phyloP scores from a whole-genome alignment of 306 rosid species.

The Inga laurina region DNA sequence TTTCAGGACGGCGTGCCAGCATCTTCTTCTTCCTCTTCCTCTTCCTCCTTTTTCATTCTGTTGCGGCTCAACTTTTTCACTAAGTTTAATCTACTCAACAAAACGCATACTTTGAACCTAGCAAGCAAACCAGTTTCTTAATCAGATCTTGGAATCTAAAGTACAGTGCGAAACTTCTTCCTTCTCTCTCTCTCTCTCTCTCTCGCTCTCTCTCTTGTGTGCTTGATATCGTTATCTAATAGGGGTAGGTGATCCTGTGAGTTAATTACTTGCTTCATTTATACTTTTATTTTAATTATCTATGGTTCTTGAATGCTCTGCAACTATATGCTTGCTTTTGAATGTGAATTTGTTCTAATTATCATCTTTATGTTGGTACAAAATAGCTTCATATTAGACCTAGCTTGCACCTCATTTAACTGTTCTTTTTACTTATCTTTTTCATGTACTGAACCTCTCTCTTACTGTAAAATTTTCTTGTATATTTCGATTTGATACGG shows the following conservation, averaged over 20 bases:
- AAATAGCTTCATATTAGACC: neutral
- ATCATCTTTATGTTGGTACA: neutral
- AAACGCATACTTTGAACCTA: neutral
- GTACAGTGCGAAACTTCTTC: constrained; percentile 22
- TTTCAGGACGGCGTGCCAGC: constrained; percentile 71
- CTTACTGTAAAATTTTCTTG: neutral
- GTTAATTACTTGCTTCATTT: neutral
- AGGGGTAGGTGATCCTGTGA: constrained; percentile 22
- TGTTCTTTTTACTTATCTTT: constrained; percentile 6
- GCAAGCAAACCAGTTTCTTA: neutral
- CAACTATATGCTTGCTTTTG: neutral
- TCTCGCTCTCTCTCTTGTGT: neutral
- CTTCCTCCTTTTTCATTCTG: constrained; percentile 49
- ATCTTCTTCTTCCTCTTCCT: constrained; percentile 43
- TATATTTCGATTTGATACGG: neutral
- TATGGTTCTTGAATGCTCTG: constrained; percentile 35
- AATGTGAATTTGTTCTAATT: neutral
- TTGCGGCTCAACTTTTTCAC: constrained; percentile 29
- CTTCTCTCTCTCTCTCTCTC: neutral
- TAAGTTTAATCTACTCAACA: neutral
- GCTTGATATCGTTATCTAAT: neutral
- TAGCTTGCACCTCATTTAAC: constrained; percentile 27
- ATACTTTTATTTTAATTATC: neutral
- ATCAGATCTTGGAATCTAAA: constrained; percentile 16
- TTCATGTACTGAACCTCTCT: constrained; percentile 12